Evolutionary conservation across 116 monocot species (phyloP), one percentile per base, ranked within the genome.

Genomic region (Cymodocea nodosa): DNA sequence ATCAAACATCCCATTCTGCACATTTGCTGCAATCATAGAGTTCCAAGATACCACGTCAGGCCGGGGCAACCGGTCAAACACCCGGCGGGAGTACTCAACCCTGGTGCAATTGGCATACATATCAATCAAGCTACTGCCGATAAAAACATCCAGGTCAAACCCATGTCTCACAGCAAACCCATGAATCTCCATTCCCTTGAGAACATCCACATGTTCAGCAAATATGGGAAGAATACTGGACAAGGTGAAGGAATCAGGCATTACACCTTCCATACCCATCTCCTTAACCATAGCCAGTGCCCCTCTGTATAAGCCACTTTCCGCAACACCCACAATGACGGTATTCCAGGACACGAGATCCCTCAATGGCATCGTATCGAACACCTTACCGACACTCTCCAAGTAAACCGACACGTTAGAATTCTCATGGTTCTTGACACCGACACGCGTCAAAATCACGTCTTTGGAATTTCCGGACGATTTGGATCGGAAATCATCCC

Each of bases 321-420:
- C 79, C 2, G 79, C 79, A 48, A 44, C 24, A 8, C 79, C 81
- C 8, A 75, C 76, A 61, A 95, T 85, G 52, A 90, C 68, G 16
- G 90, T 87, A 51, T 87, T 97, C 90, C 91, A 97, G 5, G 87
- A 83, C 25, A 90, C 81, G 13, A 79, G 55, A 73, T 90, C 90
- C 59, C 87, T 63, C 17, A 74, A 60, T 2, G 79, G 72, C 95
- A 97, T 83, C 60, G 59, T 79, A 30, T 83, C 79, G 62, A 90
- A 95, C 83, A 95, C 68, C 70, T 82, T 90, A 52, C 52, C 66
- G 15, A 80, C 74, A 5, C 34, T 70, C 17, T 35, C 58, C 67
- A 74, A 56, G 23, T 68, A 57, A 14, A 17, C 24, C 7, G 36
- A 54, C 50, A 50, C 22, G 15, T 1, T 23, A 62, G 15, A 1